Base-by-base conservation (phyloP, 2,329 filamentous ascomycete genomes). In the Hypoxylon sp. region DNA sequence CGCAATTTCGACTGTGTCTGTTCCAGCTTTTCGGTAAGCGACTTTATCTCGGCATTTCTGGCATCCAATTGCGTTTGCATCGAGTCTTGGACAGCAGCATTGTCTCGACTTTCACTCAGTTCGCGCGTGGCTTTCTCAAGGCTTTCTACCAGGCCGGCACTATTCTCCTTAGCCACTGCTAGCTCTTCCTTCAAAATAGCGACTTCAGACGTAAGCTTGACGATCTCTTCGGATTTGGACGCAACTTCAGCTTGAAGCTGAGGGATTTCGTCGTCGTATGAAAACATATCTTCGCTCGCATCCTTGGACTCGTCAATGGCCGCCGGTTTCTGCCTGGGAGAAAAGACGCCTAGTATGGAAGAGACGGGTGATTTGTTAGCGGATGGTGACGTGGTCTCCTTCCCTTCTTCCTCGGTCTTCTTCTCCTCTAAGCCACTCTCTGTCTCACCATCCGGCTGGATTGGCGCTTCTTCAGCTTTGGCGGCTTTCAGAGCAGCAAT, bases 221-320 rank as follows among this genome's bases (percentile, higher is more conserved):
- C 86, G 38, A 96, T 89, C 78, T 95, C 90, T 45, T 88, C 86
- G 10, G 90, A 83, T 74, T 91, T 92, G 62, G 90, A 86, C 56
- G 89, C 85, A 2, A 96, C 79, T 72, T 96, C 91, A 1, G 87
- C 85, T 75, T 97, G 91, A n/a, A 97, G 81, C 59, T 92, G 89
- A 2, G 93, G 92, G 13, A 97, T 85, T 79, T 98, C 95, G 55
- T 91, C 91, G 64, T 98, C 94, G 73, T 94, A 97, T 0, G 94
- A 97, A 80, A 98, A 98, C 80, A 98, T 91, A 52, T 97, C 93
- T 70, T 94, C 92, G 25, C 74, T 76, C 0, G 74, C 71, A 45
- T 79, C 81, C 43, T 77, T 76, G 3, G 80, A 78, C 6, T 79
- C 76, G 32, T 79, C 76, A 6, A 76, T 70, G 50, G 80, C 71